phyloP scores from a whole-genome alignment of 352 stramenopile species.

The Globisporangium rhizosaccharum region DNA sequence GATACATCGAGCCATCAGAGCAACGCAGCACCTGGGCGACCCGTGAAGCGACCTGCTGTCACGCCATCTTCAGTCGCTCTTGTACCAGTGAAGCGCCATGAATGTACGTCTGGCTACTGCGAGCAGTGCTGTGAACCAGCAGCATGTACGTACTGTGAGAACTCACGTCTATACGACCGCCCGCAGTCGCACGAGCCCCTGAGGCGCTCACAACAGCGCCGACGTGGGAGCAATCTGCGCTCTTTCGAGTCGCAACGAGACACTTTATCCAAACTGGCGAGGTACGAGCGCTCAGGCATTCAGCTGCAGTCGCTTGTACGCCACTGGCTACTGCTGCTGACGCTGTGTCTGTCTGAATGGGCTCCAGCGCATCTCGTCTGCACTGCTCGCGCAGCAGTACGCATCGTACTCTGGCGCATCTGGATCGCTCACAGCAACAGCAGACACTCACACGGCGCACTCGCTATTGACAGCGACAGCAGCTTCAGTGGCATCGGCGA shows the following conservation, averaged over 20 bases:
- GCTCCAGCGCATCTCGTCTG: slow-evolving; percentile 6
- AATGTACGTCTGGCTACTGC: slow-evolving; percentile 2
- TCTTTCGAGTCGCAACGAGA: slow-evolving; percentile 11
- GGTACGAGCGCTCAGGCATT: slow-evolving; percentile 1
- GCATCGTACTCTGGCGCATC: not conserved
- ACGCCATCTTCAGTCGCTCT: not conserved
- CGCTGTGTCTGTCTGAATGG: not conserved
- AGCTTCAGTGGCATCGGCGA: not conserved
- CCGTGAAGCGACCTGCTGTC: not conserved
- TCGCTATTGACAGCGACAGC: not conserved
- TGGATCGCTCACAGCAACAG: not conserved
- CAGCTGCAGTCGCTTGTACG: not conserved
- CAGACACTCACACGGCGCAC: not conserved
- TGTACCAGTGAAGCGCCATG: not conserved
- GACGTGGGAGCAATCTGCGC: slow-evolving; percentile 3
- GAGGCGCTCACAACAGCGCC: not conserved
- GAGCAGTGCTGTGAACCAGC: not conserved
- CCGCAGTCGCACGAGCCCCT: slow-evolving; percentile 3
- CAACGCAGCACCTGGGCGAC: not conserved
- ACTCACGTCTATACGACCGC: not conserved
- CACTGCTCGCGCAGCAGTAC: slow-evolving; percentile 5
- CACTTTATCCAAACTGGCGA: slow-evolving; percentile 10
- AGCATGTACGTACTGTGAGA: not conserved
- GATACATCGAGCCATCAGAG: not conserved
- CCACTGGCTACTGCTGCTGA: not conserved